Base-by-base conservation (phyloP, 2,329 filamentous ascomycete genomes). In the Byssothecium circinans region DNA sequence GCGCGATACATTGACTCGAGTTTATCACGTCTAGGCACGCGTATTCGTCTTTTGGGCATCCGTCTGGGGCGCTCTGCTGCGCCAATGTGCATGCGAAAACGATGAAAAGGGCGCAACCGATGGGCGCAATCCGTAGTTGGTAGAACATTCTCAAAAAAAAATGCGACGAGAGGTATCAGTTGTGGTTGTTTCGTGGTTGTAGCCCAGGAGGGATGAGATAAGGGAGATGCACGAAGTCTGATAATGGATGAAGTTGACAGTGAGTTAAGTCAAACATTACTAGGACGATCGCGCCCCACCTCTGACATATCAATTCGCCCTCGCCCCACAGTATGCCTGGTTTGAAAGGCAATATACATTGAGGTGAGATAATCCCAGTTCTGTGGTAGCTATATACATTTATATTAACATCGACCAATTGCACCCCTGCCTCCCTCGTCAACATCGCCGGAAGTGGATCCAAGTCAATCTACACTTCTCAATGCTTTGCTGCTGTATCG, bases 1-100 rank as follows among this genome's bases (percentile, higher is more conserved):
- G 54, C 33, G 51, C 58, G 17, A 61, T 52, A 35, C 58, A 61
- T 34, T 58, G 56, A 41, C 53, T 57, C 2, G 54, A 55, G 43
- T 62, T 60, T 14, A 62, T 62, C 8, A 62, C 50, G 44, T 62
- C 58, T 11, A 57, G 23, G 40, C 58, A 62, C 4, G 58, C 58
- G 47, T 53, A 60, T 44, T 62, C 58, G 40, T 50, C 38, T 29
- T 58, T 62, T 18, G 58, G 58, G 44, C 58, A 62, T 41, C 36
- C 44, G 47, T 62, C 55, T 39, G 29, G 29, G 14, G 29, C 29
- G 14, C 7, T 8, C 12, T 32, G 29, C 14, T 32, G 29, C 4
- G 25, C 34, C 40, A 46, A 35, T 19, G 45, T 32, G 19, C 29
- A 48, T 17, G 43, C 41, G 8, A 37, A 23, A 11, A 23, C 22